Evolutionary conservation across 1,284 basidiomycete genomes (phyloP), one percentile per base, ranked within the genome.

Genomic region (Erythrobasidium hasegawianum): DNA sequence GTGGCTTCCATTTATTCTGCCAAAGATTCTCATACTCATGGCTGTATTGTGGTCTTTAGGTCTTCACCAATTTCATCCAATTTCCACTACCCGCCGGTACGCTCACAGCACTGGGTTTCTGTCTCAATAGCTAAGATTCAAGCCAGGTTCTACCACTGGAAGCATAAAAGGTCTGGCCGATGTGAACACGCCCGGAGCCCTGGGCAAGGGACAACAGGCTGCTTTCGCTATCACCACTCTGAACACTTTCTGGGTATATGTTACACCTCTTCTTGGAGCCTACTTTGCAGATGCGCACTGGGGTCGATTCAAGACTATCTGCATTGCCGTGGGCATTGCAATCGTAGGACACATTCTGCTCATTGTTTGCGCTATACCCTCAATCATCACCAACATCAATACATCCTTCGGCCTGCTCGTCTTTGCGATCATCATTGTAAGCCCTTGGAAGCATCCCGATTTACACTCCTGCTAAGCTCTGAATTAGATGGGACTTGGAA

Each of bases 301-400:
- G 47, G 81, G 81, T 27, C 75, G 81, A n/a, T 81, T 76, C 76
- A 80, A 79, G 67, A 81, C 80, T 7, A 77, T 82, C 60, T 74
- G 74, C 71, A 71, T 75, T 40, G 75, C 77, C 59, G 75, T 79
- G 53, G 68, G 69, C 50, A 74, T 80, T 69, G 77, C 78, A 29
- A 70, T 79, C 57, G 70, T 79, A 47, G 79, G 79, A 0, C 89
- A 92, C 76, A 78, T 88, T 67, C 80, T 92, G 70, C 84, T 92
- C 50, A 83, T 90, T 71, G 77, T 88, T 58, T 83, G 86, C 20
- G 83, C 86, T 8, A 76, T 90, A 26, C 89, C 89, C 0, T 81
- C 83, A 1, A 83, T 90, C 50, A 86, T 90, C 68, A 81, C 83
- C 11, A 79, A 85, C 43, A 71, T 79, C 26, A 78, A 55, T 57